These are phyloP conservation scores for Phytophthora quininea DNA, from an alignment of 352 stramenopile genomes.

Conservation along the genomic window DNA sequence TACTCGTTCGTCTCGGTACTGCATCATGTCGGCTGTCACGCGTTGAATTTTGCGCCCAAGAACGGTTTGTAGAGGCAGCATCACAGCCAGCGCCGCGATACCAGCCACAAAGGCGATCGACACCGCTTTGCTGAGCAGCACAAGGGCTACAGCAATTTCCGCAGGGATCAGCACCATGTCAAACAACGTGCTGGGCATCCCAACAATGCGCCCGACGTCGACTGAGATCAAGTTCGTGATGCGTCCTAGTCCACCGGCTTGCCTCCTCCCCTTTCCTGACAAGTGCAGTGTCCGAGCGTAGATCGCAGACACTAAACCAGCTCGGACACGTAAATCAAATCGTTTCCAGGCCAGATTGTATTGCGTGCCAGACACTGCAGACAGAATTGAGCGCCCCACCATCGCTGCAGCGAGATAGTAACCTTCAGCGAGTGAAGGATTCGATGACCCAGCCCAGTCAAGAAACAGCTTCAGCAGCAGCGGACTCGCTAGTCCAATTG, in stretches of 20 bases:
- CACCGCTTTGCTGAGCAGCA: slow-evolving; percentile 76
- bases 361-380: slow-evolving; percentile 75
- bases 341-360: slow-evolving; percentile 80
- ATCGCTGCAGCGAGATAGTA: slow-evolving; percentile 69
- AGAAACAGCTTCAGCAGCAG: slow-evolving; percentile 85
- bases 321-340: slow-evolving; percentile 76
- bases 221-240: slow-evolving; percentile 85
- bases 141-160: slow-evolving; percentile 78
- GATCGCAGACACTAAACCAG: slow-evolving; percentile 72
- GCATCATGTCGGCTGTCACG: slow-evolving; percentile 75
- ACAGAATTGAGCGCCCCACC: slow-evolving; percentile 54
- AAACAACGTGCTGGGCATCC: slow-evolving; percentile 76
- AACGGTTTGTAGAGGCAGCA: slow-evolving; percentile 86
- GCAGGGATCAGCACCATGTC: slow-evolving; percentile 80
- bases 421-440: slow-evolving; percentile 44
- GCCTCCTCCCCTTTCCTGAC: slow-evolving; percentile 32
- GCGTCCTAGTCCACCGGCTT: slow-evolving; percentile 52
- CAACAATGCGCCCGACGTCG: slow-evolving; percentile 75
- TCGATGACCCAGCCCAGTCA: slow-evolving; percentile 61
- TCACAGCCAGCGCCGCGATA: slow-evolving; percentile 71
- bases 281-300: slow-evolving; percentile 63
- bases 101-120: slow-evolving; percentile 87
- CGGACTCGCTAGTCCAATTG: slow-evolving; percentile 65
- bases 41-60: slow-evolving; percentile 81
- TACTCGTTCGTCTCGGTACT: slow-evolving; percentile 83